Percentiles rank a stretch among this genome's conserved stretches.
Conservation (phyloP, 2,329 filamentous ascomycete genomes). For the Sphaerulina musiva region DNA sequence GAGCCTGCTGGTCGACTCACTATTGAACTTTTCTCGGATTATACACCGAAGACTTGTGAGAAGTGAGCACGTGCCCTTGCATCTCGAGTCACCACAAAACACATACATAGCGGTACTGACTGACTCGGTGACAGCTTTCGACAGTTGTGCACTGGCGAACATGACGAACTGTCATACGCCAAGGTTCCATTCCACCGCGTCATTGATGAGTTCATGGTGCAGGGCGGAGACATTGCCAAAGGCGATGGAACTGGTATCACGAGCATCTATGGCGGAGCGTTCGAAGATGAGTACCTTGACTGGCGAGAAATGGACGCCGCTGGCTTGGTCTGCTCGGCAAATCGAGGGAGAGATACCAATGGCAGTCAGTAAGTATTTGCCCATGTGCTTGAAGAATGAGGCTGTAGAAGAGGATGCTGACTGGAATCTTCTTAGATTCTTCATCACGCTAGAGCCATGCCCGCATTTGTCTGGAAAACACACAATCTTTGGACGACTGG, state of each 20-base stretch:
- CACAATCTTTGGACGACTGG: slow-evolving; percentile 38
- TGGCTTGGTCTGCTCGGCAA: slow-evolving; percentile 39
- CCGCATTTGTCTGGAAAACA: slow-evolving; percentile 39
- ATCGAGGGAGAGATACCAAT: slow-evolving; percentile 38
- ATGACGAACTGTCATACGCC: slow-evolving; percentile 36
- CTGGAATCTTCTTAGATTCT: slow-evolving; percentile 31
- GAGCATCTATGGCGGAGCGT: slow-evolving; percentile 36
- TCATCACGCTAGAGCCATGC: slow-evolving; percentile 38
- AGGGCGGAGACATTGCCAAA: slow-evolving; percentile 40
- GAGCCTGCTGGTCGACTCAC: slow-evolving; percentile 40
- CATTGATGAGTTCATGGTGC: slow-evolving; percentile 42
- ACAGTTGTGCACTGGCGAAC: slow-evolving; percentile 38
- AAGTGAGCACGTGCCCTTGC: slow-evolving; percentile 32
- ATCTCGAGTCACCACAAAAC: neutral
- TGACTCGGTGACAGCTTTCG: slow-evolving; percentile 36
- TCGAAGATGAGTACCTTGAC: slow-evolving; percentile 39
- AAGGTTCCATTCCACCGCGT: slow-evolving; percentile 37
- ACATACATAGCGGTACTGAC: slow-evolving; percentile 10
- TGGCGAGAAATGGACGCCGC: slow-evolving; percentile 39
- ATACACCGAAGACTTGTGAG: slow-evolving; percentile 42
- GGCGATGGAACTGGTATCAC: slow-evolving; percentile 38
- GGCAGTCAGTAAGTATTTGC: slow-evolving; percentile 32
- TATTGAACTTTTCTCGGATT: slow-evolving; percentile 43
- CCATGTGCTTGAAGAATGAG: neutral
- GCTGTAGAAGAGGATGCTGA: slow-evolving; percentile 5